Conservation (phyloP, 2,329 filamentous ascomycete species). For the Knufia fluminis region DNA sequence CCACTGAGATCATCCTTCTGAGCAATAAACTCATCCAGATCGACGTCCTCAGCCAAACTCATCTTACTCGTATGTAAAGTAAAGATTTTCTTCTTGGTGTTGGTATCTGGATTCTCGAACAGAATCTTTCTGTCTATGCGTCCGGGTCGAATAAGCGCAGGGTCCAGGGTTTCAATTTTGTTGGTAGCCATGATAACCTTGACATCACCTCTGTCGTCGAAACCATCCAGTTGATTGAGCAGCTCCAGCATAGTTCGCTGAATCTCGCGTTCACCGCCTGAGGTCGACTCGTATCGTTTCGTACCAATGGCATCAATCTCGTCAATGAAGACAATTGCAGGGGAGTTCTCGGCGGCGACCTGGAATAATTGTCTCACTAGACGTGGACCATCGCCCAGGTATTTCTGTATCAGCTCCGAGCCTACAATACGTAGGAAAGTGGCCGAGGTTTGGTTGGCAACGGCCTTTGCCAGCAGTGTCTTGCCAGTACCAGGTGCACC, state of each 20-base stretch:
- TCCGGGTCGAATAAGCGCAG: constrained; percentile 88
- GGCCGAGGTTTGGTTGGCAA: constrained; percentile 97
- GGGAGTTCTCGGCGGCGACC: constrained; percentile 90
- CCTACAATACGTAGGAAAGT: constrained; percentile 97
- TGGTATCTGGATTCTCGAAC: constrained; percentile 68
- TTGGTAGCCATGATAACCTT: constrained; percentile 99
- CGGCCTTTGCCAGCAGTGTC: constrained; percentile 89
- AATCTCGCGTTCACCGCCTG: constrained; percentile 91
- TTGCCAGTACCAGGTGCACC: constrained; percentile 96
- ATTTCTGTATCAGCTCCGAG: constrained; percentile 96
- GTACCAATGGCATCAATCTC: constrained; percentile 99
- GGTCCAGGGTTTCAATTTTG: constrained; percentile 97
- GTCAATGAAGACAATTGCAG: constrained; percentile 97
- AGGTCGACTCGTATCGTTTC: constrained; percentile 96
- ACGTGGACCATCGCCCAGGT: constrained; percentile 88
- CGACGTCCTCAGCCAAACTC: constrained; percentile 92
- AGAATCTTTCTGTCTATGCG: constrained; percentile 98
- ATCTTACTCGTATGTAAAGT: constrained; percentile 97
- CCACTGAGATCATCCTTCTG: constrained; percentile 97
- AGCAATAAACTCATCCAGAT: constrained; percentile 94
- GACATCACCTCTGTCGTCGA: constrained; percentile 96
- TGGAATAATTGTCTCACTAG: constrained; percentile 85
- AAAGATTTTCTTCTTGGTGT: constrained; percentile 97
- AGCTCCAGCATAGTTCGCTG: constrained; percentile 98
- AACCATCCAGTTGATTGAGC: constrained; percentile 95